phyloP scores from a whole-genome alignment of 83 land plant species.

The Diphasiastrum complanatum region DNA sequence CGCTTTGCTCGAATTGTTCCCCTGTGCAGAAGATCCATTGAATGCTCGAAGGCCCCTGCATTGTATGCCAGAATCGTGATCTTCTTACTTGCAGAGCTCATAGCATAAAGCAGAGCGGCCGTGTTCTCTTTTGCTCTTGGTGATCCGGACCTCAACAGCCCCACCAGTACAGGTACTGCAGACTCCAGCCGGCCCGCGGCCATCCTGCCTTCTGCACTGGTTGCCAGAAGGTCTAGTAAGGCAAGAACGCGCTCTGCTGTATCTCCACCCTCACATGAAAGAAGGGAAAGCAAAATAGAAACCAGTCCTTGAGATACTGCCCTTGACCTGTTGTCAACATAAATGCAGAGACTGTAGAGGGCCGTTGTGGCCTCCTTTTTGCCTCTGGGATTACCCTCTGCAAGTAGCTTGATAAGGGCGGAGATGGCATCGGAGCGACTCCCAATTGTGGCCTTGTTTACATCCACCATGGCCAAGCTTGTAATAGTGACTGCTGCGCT shows the following conservation, averaged over 20 bases:
- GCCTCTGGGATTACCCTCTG: conserved; percentile 39
- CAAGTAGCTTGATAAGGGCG: conserved; percentile 53
- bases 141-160: conserved; percentile 34
- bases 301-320: conserved; percentile 56
- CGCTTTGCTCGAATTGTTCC: too few relatives aligned
- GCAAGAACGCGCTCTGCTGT: conserved; percentile 56
- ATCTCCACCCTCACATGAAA: conserved; percentile 20
- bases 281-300: conserved; percentile 27
- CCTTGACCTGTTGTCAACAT: conserved; percentile 50
- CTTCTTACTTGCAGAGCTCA: conserved; percentile 37
- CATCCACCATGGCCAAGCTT: conserved; percentile 59
- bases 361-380: conserved; percentile 82
- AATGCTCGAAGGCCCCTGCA: too few relatives aligned
- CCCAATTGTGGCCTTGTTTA: conserved; percentile 65
- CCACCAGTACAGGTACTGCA: conserved; percentile 31
- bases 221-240: conserved; percentile 50
- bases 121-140: conserved; percentile 60
- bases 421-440: conserved; percentile 42
- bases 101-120: conserved; percentile 41
- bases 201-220: conserved; percentile 36
- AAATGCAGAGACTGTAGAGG: conserved; percentile 50
- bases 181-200: conserved; percentile 45
- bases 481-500: conserved; percentile 78
- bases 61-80: conserved; percentile 39
- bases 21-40: too few relatives aligned